Conservation (phyloP, 441 rosid species). For the Flueggea neowawraea region DNA sequence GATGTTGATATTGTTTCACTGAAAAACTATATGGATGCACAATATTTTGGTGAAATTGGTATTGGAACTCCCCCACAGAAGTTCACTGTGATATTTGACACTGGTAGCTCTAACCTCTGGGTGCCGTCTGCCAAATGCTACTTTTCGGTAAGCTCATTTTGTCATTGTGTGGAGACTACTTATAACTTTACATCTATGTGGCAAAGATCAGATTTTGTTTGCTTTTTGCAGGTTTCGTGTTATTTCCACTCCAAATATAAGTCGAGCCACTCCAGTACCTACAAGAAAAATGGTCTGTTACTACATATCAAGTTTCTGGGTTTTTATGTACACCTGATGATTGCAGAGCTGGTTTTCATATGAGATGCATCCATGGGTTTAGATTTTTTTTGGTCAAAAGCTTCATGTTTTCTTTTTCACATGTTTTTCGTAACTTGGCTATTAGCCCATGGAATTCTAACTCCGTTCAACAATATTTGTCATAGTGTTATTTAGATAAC, state of each 20-base stretch:
- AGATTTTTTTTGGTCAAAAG: too few species aligned
- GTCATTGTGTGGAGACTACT: not conserved
- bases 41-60: constrained; percentile 83
- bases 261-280: constrained; percentile 58
- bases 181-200: not conserved
- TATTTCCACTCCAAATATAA: constrained; percentile 70
- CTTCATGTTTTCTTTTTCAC: too few species aligned
- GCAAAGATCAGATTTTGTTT: not conserved
- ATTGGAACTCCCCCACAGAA: constrained; percentile 77
- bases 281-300: constrained; percentile 61
- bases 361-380: too few species aligned
- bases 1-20: constrained; percentile 55
- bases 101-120: constrained; percentile 91
- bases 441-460: too few species aligned
- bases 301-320: constrained; percentile 4
- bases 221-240: constrained; percentile 57
- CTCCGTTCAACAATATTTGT: too few species aligned
- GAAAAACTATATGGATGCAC: constrained; percentile 85
- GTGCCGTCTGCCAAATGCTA: constrained; percentile 83
- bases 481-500: too few species aligned
- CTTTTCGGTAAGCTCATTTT: constrained; percentile 57
- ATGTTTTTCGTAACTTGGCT: too few species aligned
- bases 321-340: not conserved
- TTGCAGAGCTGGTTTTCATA: too few species aligned
- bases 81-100: constrained; percentile 85